Conservation (phyloP, 2,329 filamentous ascomycete species). For the Trichophyton rubrum region DNA sequence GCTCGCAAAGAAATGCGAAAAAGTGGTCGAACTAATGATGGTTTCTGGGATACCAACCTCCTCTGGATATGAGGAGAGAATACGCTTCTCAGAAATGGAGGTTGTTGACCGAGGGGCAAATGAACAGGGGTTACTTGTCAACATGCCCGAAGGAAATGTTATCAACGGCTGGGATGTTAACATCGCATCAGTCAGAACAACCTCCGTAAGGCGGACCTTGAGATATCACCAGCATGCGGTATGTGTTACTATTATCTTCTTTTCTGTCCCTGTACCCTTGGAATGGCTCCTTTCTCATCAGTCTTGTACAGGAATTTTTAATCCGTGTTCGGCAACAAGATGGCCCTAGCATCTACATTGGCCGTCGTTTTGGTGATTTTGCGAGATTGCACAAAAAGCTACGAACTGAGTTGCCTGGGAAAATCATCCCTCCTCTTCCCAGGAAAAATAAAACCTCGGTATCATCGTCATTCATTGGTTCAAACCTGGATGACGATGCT, state of each 20-base stretch:
- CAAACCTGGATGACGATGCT: conserved; percentile 56
- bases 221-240: conserved; percentile 85
- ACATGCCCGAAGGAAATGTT: conserved; percentile 77
- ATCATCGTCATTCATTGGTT: conserved; percentile 46
- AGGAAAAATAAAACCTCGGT: conserved; percentile 82
- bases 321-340: conserved; percentile 70
- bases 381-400: conserved; percentile 63
- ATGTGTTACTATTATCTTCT: conserved; percentile 24
- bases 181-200: conserved; percentile 74
- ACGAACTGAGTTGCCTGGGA: conserved; percentile 76
- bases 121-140: conserved; percentile 75
- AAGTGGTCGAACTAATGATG: conserved; percentile 98
- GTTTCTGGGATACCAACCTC: conserved; percentile 92
- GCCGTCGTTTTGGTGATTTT: conserved; percentile 82
- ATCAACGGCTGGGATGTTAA: conserved; percentile 98
- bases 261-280: not conserved
- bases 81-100: conserved; percentile 92
- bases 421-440: conserved; percentile 72
- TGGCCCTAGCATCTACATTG: conserved; percentile 65
- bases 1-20: conserved; percentile 81
- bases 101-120: conserved; percentile 89
- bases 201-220: conserved; percentile 70
- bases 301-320: conserved; percentile 59
- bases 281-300: not conserved
- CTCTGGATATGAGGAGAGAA: conserved; percentile 93